A percentile compares a stretch with the other conserved stretches of the same genome.
These are phyloP conservation scores for Termitomyces eurrhizus DNA, from an alignment of 768 basidiomycete genomes.

Conservation along the genomic window DNA sequence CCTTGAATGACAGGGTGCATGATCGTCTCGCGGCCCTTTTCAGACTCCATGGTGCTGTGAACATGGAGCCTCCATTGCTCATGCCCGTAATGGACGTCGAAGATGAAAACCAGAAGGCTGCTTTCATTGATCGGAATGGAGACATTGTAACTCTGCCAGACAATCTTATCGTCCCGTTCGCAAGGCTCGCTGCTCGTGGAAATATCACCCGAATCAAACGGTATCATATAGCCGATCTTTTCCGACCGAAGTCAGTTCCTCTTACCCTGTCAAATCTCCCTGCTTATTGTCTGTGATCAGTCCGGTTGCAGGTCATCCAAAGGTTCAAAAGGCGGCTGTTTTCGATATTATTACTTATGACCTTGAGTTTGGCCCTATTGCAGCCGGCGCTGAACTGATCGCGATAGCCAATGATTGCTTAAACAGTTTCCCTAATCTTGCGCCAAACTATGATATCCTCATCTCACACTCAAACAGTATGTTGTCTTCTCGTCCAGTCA, in stretches of 20 bases:
- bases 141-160: slow-evolving; percentile 72
- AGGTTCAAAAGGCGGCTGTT: slow-evolving; percentile 66
- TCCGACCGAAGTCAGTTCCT: slow-evolving; percentile 53
- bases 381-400: slow-evolving; percentile 73
- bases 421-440: slow-evolving; percentile 67
- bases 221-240: slow-evolving; percentile 75
- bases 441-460: slow-evolving; percentile 67
- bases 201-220: slow-evolving; percentile 73
- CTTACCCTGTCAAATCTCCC: neutral
- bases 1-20: slow-evolving; percentile 70
- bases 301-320: slow-evolving; percentile 68
- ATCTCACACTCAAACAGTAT: slow-evolving; percentile 75
- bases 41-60: slow-evolving; percentile 85
- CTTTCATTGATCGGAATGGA: slow-evolving; percentile 77
- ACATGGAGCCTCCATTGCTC: slow-evolving; percentile 82
- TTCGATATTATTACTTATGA: slow-evolving; percentile 85
- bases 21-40: slow-evolving; percentile 77
- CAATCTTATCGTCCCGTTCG: slow-evolving; percentile 71
- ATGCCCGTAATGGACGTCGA: slow-evolving; percentile 64
- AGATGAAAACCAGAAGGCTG: slow-evolving; percentile 62
- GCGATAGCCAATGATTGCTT: slow-evolving; percentile 64
- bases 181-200: slow-evolving; percentile 73
- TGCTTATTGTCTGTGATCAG: slow-evolving; percentile 29
- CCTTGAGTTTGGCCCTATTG: slow-evolving; percentile 54
- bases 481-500: slow-evolving; percentile 18